Evolutionary conservation across 2,329 filamentous ascomycete genomes (phyloP).

Genomic region (Westerdykella ornata): DNA sequence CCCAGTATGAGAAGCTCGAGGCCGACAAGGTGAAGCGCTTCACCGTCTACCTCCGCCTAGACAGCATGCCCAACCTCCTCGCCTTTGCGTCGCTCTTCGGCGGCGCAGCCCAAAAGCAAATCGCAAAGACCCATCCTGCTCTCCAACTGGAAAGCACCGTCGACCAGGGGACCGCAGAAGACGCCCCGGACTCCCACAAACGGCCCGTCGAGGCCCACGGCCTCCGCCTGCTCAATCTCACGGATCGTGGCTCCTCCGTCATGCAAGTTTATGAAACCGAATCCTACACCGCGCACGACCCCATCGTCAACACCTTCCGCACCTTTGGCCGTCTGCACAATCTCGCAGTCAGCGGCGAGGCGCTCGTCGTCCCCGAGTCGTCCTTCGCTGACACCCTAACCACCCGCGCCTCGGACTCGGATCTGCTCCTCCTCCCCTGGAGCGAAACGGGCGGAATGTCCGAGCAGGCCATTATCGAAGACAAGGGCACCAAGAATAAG

Average conservation of each 20-base stretch:
- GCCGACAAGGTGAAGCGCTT: slow-evolving; percentile 54
- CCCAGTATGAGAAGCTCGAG: slow-evolving; percentile 46
- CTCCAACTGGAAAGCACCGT: slow-evolving; percentile 9
- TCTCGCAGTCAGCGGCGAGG: slow-evolving; percentile 72
- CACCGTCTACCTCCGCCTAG: slow-evolving; percentile 74
- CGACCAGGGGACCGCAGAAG: slow-evolving; percentile 17
- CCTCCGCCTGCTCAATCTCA: slow-evolving; percentile 77
- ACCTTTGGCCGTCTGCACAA: slow-evolving; percentile 81
- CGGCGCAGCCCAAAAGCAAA: slow-evolving; percentile 41
- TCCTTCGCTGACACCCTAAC: slow-evolving; percentile 74
- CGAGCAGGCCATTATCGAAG: slow-evolving; percentile 52
- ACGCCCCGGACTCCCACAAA: slow-evolving; percentile 21
- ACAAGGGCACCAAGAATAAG: slow-evolving; percentile 50
- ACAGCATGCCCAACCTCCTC: slow-evolving; percentile 75
- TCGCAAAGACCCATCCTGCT: slow-evolving; percentile 35
- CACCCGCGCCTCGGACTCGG: slow-evolving; percentile 55
- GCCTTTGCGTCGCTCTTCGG: slow-evolving; percentile 75
- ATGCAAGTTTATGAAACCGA: slow-evolving; percentile 86
- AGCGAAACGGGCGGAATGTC: slow-evolving; percentile 70
- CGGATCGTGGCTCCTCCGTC: slow-evolving; percentile 86
- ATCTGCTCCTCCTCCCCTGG: slow-evolving; percentile 81
- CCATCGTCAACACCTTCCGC: slow-evolving; percentile 84
- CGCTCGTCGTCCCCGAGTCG: slow-evolving; percentile 69
- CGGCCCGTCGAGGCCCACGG: slow-evolving; percentile 68
- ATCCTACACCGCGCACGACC: slow-evolving; percentile 60